Conservation (phyloP, 1,284 basidiomycete genomes). For the Sphagnurus paluster region DNA sequence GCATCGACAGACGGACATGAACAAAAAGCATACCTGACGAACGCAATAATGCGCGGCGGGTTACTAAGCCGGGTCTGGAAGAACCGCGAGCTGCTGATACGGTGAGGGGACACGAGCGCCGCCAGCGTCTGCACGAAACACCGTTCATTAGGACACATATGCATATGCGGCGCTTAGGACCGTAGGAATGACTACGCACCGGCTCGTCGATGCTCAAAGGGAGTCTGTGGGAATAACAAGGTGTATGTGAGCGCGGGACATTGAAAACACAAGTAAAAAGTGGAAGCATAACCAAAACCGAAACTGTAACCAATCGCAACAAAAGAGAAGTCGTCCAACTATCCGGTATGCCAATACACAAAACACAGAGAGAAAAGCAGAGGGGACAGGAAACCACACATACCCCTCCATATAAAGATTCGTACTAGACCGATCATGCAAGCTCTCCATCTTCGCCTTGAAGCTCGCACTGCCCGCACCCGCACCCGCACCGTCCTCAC, state of each 20-base stretch:
- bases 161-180: too few relatives aligned
- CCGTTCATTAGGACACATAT: too few relatives aligned
- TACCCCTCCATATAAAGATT: constrained; percentile 78
- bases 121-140: constrained; percentile 56
- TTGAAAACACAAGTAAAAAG: too few relatives aligned
- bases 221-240: constrained; percentile 35
- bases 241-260: too few relatives aligned
- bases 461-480: constrained; percentile 48
- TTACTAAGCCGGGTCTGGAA: constrained; percentile 73
- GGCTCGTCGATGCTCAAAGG: constrained; percentile 58
- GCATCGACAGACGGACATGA: constrained; percentile 5
- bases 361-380: neutral
- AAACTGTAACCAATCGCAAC: too few relatives aligned
- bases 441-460: constrained; percentile 70
- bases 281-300: too few relatives aligned
- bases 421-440: constrained; percentile 60
- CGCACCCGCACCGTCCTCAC: constrained; percentile 22
- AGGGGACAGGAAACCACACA: constrained; percentile 16
- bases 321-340: too few relatives aligned
- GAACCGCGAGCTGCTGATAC: constrained; percentile 70
- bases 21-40: constrained; percentile 55
- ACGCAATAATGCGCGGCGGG: constrained; percentile 74
- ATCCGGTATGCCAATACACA: too few relatives aligned
- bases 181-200: constrained; percentile 29
- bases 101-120: constrained; percentile 59